Conservation (phyloP, 164 flowering plant genomes). For the Umbilicus rupestris region DNA sequence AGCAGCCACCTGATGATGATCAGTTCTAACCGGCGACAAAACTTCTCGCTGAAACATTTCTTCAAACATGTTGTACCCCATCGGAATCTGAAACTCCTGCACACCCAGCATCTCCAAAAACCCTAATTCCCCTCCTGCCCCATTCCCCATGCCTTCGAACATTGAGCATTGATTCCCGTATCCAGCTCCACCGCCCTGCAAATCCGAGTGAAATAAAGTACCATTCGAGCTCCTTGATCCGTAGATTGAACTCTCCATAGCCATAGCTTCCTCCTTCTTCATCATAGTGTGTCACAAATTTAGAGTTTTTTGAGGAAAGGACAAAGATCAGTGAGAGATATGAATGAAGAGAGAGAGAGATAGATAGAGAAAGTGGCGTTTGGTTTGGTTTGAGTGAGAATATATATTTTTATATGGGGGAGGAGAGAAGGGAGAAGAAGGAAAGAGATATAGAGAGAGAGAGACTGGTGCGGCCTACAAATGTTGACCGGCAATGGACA, state of each 20-base stretch:
- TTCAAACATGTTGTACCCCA: neutral
- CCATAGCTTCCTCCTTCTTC: neutral
- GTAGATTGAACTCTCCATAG: neutral
- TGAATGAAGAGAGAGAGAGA: constrained; percentile 1
- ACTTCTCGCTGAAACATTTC: neutral
- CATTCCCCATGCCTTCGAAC: neutral
- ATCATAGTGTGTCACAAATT: neutral
- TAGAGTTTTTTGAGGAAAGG: neutral
- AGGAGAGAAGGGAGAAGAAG: neutral
- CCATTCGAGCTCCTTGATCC: neutral
- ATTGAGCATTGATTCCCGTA: neutral
- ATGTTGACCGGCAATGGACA: constrained; percentile 1
- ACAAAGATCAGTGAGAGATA: neutral
- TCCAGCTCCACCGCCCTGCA: neutral
- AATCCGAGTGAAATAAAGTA: neutral
- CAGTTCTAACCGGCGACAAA: too few relatives aligned
- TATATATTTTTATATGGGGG: neutral
- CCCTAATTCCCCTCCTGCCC: constrained; percentile 4
- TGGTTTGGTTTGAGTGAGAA: neutral
- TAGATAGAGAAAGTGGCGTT: neutral
- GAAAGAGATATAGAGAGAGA: neutral
- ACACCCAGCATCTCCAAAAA: constrained; percentile 9
- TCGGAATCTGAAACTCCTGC: neutral
- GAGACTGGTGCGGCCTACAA: constrained; percentile 2
- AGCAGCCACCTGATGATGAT: constrained; percentile 1